phyloP scores from a whole-genome alignment of 768 basidiomycete species.

The Pulveroboletus sp. region DNA sequence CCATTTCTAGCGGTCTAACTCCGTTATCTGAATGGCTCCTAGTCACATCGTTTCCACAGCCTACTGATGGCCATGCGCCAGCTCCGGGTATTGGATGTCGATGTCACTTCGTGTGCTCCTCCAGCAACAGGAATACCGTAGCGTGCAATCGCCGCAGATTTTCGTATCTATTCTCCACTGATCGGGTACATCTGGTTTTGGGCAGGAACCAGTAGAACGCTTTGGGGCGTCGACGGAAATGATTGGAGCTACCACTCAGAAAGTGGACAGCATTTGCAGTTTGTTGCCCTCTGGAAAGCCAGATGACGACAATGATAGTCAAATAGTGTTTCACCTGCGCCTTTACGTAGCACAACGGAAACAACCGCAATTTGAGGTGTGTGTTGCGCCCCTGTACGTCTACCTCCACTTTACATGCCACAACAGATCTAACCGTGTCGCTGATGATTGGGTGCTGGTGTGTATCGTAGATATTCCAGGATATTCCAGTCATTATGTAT shows the following conservation, averaged over 20 bases:
- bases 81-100: conserved; percentile 35
- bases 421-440: conserved; percentile 18
- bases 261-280: conserved; percentile 21
- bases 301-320: conserved; percentile 15
- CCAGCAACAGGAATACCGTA: conserved; percentile 28
- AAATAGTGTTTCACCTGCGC: conserved; percentile 13
- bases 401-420: conserved; percentile 16
- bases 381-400: conserved; percentile 23
- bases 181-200: conserved; percentile 35
- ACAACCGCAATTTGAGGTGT: conserved; percentile 20
- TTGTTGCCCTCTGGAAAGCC: conserved; percentile 29
- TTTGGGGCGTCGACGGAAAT: conserved; percentile 34
- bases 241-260: conserved; percentile 30
- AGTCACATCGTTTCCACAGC: conserved; percentile 33
- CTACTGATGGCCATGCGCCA: conserved; percentile 32
- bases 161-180: conserved; percentile 35
- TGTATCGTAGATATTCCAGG: conserved; percentile 23
- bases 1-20: conserved; percentile 3
- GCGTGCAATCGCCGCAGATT: conserved; percentile 36
- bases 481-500: conserved; percentile 30
- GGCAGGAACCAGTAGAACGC: conserved; percentile 24
- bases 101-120: conserved; percentile 34
- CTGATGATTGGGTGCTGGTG: conserved; percentile 15
- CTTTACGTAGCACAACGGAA: conserved; percentile 26
- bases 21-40: conserved; percentile 19